Conservation (phyloP, 2,329 filamentous ascomycete species). For the Ophiosphaerella herpotricha region DNA sequence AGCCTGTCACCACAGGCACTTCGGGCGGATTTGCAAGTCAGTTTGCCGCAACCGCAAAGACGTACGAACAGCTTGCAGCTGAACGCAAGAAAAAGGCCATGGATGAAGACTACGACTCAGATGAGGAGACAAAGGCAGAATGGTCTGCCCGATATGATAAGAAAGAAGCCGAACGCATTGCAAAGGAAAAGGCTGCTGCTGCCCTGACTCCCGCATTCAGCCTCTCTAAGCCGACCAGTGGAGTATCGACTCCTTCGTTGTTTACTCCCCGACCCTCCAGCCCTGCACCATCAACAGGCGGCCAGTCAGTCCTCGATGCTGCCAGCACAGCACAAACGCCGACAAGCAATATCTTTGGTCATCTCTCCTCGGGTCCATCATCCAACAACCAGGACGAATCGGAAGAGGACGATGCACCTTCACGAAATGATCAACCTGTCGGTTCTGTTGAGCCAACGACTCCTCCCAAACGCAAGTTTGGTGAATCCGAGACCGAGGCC, state of each 20-base stretch:
- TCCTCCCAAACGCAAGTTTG: constrained; percentile 28
- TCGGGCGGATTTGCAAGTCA: constrained; percentile 29
- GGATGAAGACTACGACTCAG: constrained; percentile 43
- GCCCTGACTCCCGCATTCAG: constrained; percentile 26
- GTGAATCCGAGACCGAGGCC: constrained; percentile 29
- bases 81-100: constrained; percentile 44
- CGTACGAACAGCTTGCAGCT: constrained; percentile 36
- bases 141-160: constrained; percentile 40
- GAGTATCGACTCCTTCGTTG: constrained; percentile 27
- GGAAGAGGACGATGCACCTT: constrained; percentile 19
- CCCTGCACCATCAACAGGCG: constrained; percentile 37
- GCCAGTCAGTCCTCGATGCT: constrained; percentile 38
- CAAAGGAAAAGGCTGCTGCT: constrained; percentile 29
- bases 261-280: constrained; percentile 33
- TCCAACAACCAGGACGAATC: constrained; percentile 38
- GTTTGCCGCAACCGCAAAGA: constrained; percentile 38
- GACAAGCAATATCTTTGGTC: constrained; percentile 38
- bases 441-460: constrained; percentile 22
- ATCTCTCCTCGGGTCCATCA: constrained; percentile 40
- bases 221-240: constrained; percentile 25
- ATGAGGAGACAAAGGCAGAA: constrained; percentile 41
- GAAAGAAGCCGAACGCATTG: constrained; percentile 34
- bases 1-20: constrained; percentile 10
- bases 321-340: constrained; percentile 25
- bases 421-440: constrained; percentile 4